These are phyloP conservation scores for Pseudocercospora pini-densiflorae DNA, from an alignment of 2,329 filamentous ascomycete genomes.

Conservation along the genomic window DNA sequence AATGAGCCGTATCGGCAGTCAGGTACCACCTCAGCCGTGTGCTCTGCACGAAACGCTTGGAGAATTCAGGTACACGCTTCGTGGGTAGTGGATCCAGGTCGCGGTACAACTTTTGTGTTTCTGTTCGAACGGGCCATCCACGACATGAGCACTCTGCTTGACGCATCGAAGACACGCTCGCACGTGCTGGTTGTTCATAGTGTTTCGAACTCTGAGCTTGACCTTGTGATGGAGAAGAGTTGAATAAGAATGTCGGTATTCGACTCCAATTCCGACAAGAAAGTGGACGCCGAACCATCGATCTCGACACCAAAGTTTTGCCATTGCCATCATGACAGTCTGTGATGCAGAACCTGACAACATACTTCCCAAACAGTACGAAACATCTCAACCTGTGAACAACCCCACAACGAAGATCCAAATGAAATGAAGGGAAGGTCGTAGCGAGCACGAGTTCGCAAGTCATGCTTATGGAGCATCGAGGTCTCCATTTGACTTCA, in stretches of 20 bases:
- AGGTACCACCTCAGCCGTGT: background rate
- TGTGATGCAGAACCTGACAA: background rate
- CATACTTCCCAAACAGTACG: background rate
- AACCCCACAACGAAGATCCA: background rate
- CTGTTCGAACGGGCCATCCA: background rate
- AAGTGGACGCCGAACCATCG: background rate
- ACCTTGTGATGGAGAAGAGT: background rate
- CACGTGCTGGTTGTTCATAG: background rate
- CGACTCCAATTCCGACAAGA: background rate
- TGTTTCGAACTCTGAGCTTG: background rate
- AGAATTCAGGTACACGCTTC: background rate
- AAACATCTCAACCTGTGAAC: background rate
- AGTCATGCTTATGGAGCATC: background rate
- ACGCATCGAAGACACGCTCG: background rate
- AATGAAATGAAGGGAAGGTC: background rate
- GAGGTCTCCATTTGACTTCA: background rate
- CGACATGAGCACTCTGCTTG: background rate
- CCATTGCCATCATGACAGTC: background rate
- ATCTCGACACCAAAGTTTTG: background rate
- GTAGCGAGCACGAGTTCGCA: background rate
- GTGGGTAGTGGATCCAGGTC: background rate
- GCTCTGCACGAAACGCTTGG: background rate
- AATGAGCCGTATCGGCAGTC: background rate
- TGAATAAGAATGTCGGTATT: background rate
- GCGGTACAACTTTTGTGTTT: background rate